Base-by-base conservation (phyloP, 192 early-diverging fungal genomes). In the Piromyces finnis region DNA sequence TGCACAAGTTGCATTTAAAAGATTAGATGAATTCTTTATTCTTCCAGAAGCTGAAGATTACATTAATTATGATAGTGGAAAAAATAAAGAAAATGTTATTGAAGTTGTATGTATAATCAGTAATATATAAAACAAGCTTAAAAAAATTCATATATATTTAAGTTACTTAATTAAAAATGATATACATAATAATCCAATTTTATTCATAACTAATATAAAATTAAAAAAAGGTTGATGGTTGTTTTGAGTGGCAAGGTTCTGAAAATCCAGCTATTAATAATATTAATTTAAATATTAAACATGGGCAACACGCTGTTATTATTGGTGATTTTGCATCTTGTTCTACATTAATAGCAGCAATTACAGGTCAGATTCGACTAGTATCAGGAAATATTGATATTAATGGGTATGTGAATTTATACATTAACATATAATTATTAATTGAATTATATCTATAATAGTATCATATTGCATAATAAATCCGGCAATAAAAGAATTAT, bases 241-340 rank as follows among this genome's bases (percentile, higher is more conserved):
- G 89, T 88, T 81, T 92, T 91, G 83, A 81, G 29, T 90, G 89
- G 87, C 88, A 90, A 36, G 91, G 89, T 59, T 83, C 51, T n/a
- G 51, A 68, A n/a, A 84, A 83, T 51, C 82, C 86, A 6, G 81
- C 86, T 22, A 79, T 91, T 5, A 81, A 83, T 77, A 83, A 88
- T 80, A 81, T 92, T 28, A 86, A 80, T 36, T 85, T 93, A 78
- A 82, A 77, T 30, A 85, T 93, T 59, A 83, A 83, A 15, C 86
- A 88, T 27, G 84, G 85, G 0, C 82, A 92, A 81, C 35, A 92
- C 30, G 81, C 91, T 78, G 91, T 89, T 16, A 89, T 93, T 78
- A 89, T 93, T 39, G 92, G 92, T 29, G 86, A 87, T 78, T 85
- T 93, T 9, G 92, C 92, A 26, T 89, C 89, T 29, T 91, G 87